Base-by-base conservation (phyloP, 2,329 filamentous ascomycete species). In the Parastagonospora avenae region DNA sequence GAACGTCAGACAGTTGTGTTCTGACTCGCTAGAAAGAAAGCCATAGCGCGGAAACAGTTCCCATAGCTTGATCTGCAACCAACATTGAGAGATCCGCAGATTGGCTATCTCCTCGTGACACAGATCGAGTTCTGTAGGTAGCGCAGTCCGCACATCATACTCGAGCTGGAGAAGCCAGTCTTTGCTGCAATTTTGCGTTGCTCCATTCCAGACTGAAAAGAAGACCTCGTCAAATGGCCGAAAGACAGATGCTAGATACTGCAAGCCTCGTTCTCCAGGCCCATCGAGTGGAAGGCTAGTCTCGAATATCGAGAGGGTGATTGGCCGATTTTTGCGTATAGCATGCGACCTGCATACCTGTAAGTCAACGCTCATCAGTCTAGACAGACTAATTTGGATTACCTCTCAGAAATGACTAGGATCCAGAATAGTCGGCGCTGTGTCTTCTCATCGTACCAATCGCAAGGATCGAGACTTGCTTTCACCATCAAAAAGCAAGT, bases 301-400 rank as follows among this genome's bases (percentile, higher is more conserved):
- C 59, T 91, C 85, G 4, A 85, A 86, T 37, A 87, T 82, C 68
- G 88, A 86, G 6, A 92, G 79, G 35, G 88, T 88, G 41, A 91
- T 74, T 11, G 88, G 89, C 38, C 86, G 84, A 57, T 84, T 82
- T 64, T 87, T 83, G 68, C 89, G 85, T 28, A 92, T 77, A 42
- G 87, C 87, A 68, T 91, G 91, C 10, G 88, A 84, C 72, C 85
- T 39, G 16, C 9, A n/a, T 80, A 70, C 60, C 52, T 29, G 4
- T 5, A 31, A 33, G 9, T 15, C 10, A 19, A 19, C 1, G 16
- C 4, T n/a, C 19, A 24, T 44, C 44, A 54, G 41, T 31, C 28
- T 19, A 1, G 4, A 9, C 10, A 15, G 16, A n/a, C 40, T 24
- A 40, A 8, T 9, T 9, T 36, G 9, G 5, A 5, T 24, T 60